Percentiles rank a stretch among this genome's conserved stretches.
These are phyloP conservation scores for Auricularia auricula-judae DNA, from an alignment of 768 basidiomycete species.

Conservation along the genomic window DNA sequence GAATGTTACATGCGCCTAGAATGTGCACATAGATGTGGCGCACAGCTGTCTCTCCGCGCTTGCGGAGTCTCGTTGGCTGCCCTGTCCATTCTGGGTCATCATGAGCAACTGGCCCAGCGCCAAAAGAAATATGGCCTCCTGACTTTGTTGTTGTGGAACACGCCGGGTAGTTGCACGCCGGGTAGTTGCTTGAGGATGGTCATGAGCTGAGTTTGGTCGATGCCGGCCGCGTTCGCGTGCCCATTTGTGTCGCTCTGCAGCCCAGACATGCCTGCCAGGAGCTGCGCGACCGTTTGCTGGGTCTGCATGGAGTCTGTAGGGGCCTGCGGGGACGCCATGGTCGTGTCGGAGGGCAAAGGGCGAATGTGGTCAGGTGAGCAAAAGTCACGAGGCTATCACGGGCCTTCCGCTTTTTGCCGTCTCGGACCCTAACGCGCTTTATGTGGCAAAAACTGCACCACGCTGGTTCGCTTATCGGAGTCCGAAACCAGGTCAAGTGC, in stretches of 20 bases:
- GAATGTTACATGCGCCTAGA: background rate
- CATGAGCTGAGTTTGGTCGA: constrained; percentile 50
- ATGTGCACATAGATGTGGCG: background rate
- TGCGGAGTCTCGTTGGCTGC: background rate
- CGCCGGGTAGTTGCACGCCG: constrained; percentile 40
- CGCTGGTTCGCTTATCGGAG: no score
- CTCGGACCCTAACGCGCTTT: no score
- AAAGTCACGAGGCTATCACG: background rate
- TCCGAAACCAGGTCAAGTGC: no score
- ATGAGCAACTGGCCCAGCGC: background rate
- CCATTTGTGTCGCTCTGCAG: background rate
- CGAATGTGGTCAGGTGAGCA: background rate
- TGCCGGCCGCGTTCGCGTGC: background rate
- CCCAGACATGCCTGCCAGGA: background rate
- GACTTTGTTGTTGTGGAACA: constrained; percentile 11
- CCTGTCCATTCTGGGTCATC: background rate
- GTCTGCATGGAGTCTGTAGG: background rate
- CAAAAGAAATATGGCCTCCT: no score
- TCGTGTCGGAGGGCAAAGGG: background rate
- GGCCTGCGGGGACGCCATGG: background rate
- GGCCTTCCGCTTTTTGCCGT: background rate
- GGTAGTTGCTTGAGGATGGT: constrained; percentile 47
- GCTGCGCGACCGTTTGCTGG: background rate
- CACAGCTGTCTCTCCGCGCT: background rate
- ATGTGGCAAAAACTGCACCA: no score